These are phyloP conservation scores for Stachybotrys echinatus DNA, from an alignment of 2,329 filamentous ascomycete genomes.

Conservation along the genomic window DNA sequence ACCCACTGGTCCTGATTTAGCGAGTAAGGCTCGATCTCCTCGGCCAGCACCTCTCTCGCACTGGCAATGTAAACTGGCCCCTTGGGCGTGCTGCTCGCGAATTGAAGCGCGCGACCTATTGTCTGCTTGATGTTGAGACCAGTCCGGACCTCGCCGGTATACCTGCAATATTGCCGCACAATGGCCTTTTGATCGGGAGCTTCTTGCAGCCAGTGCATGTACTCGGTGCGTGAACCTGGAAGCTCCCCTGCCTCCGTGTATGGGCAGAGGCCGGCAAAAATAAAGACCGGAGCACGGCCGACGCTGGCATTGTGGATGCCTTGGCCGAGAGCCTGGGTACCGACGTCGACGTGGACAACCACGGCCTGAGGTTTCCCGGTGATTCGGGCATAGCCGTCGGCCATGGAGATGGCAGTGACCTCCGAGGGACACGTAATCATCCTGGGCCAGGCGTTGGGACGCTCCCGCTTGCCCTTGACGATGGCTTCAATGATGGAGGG, in stretches of 20 bases:
- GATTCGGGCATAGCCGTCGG: conserved; percentile 69
- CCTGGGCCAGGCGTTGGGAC: conserved; percentile 48
- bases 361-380: conserved; percentile 69
- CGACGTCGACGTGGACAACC: conserved; percentile 75
- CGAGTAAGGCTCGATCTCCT: conserved; percentile 68
- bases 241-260: conserved; percentile 73
- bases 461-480: conserved; percentile 57
- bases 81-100: conserved; percentile 68
- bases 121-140: conserved; percentile 83
- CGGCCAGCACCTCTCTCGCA: conserved; percentile 77
- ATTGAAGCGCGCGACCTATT: conserved; percentile 76
- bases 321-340: conserved; percentile 69
- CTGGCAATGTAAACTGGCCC: conserved; percentile 76
- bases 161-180: conserved; percentile 77
- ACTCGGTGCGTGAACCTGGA: conserved; percentile 68
- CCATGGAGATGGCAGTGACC: conserved; percentile 69
- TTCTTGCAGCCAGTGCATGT: conserved; percentile 81
- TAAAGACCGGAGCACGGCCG: conserved; percentile 66
- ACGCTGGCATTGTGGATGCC: conserved; percentile 73
- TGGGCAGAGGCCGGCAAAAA: conserved; percentile 72
- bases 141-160: conserved; percentile 73
- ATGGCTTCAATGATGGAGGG: conserved; percentile 75
- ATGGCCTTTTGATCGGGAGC: conserved; percentile 77
- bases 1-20: conserved; percentile 66
- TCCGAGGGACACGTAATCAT: conserved; percentile 77